Percentiles rank a stretch among this genome's conserved stretches.
Conservation (phyloP, 2,329 filamentous ascomycete species). For the Spiromastix sp. region DNA sequence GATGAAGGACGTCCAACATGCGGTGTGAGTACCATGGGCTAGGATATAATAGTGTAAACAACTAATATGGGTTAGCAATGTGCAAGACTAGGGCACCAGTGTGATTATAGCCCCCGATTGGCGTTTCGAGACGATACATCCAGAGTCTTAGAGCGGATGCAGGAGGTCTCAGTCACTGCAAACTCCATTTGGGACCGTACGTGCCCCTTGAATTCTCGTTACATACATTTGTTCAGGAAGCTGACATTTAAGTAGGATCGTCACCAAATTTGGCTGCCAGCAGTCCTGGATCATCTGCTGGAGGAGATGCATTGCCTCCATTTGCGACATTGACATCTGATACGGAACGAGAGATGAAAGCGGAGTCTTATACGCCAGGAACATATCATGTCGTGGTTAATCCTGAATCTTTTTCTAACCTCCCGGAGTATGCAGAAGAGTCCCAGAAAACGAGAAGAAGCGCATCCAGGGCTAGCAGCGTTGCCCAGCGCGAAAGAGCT, state of each 20-base stretch:
- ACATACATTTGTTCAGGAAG: no score
- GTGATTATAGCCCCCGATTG: constrained; percentile 48
- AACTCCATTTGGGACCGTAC: constrained; percentile 48
- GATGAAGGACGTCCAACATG: constrained; percentile 46
- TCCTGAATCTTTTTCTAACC: constrained; percentile 42
- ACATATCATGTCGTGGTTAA: constrained; percentile 47
- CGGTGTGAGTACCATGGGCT: constrained; percentile 31
- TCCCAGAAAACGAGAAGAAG: constrained; percentile 19
- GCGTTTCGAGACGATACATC: constrained; percentile 45
- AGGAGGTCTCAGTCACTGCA: constrained; percentile 40
- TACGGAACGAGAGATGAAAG: constrained; percentile 49
- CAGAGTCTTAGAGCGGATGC: constrained; percentile 41
- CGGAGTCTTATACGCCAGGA: constrained; percentile 40
- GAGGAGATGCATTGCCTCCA: constrained; percentile 41
- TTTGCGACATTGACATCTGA: constrained; percentile 45
- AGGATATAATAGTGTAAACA: not conserved
- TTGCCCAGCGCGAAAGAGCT: constrained; percentile 11
- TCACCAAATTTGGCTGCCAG: constrained; percentile 19
- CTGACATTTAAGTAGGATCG: constrained; percentile 19
- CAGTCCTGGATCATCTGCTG: constrained; percentile 19
- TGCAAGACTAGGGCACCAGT: constrained; percentile 43
- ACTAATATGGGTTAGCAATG: constrained; percentile 36
- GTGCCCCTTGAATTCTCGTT: no score
- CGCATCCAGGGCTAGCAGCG: constrained; percentile 9
- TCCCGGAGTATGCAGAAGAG: constrained; percentile 41